Conservation (phyloP, 805 yeast genomes). For the Geotrichum ghanense region DNA sequence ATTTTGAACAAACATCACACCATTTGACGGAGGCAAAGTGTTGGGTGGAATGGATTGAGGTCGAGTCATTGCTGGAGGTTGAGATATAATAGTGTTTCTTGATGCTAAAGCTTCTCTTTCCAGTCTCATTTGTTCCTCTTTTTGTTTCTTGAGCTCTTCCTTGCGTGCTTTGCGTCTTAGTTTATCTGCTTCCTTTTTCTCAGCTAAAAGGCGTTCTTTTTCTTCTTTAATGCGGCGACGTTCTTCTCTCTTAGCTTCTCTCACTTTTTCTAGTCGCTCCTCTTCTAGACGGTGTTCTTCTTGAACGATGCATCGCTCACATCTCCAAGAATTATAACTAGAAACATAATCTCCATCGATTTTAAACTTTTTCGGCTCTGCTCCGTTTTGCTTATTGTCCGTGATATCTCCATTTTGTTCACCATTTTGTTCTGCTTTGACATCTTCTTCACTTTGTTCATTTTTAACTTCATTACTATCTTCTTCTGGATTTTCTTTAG, state of each 20-base stretch:
- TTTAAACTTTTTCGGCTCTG: constrained; percentile 4
- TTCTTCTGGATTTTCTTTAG: background rate
- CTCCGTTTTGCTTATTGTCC: too few relatives aligned
- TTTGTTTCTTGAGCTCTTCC: constrained; percentile 7
- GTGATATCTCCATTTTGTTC: too few relatives aligned
- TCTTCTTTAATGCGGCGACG: constrained; percentile 2
- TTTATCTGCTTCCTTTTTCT: background rate
- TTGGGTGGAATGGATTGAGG: too few relatives aligned
- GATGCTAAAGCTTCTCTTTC: constrained; percentile 3
- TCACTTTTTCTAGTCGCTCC: constrained; percentile 2
- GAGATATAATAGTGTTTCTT: background rate
- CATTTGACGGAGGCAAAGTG: too few relatives aligned
- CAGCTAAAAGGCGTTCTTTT: constrained; percentile 5
- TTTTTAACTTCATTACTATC: background rate
- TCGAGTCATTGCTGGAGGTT: too few relatives aligned
- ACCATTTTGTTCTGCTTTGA: too few relatives aligned
- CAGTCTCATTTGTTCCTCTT: constrained; percentile 5
- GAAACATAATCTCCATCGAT: background rate
- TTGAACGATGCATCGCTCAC: background rate
- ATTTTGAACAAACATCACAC: too few relatives aligned
- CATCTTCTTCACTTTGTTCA: background rate
- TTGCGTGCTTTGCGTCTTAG: constrained; percentile 4
- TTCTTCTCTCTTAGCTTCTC: constrained; percentile 1
- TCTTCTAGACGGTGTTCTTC: constrained; percentile 1
- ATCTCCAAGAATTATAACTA: background rate